Evolutionary conservation across 169 alveolate genomes (phyloP), one percentile per base, ranked within the genome.

Genomic region (Sarcocystis neurona): DNA sequence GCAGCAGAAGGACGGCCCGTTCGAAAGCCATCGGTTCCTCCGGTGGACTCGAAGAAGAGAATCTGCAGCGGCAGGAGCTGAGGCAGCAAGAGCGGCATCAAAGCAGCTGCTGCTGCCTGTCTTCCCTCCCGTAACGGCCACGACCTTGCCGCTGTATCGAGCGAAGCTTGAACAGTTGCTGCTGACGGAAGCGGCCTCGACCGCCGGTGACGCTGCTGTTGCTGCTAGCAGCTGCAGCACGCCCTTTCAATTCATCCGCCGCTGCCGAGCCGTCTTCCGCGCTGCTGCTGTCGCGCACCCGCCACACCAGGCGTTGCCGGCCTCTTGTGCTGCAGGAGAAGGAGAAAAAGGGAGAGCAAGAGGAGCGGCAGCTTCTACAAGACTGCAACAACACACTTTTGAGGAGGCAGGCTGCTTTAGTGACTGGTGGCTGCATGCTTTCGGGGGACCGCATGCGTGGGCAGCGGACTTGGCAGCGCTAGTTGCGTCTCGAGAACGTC

Each of bases 111-210:
- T 72, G 48, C 53, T 72, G 23, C 82, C 82, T 0, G 82, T 48
- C 23, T 39, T 72, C 58, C 82, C 82, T 2, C 82, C 82, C 6
- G 82, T 72, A 30, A 72, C 82, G 12, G 82, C 34, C 18, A n/a
- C 41, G 43, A 72, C 82, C 2, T 53, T 72, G 82, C 23, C 41
- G 12, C 82, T 72, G 15, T 53, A 72, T 39, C 82, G 82, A 39
- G 82, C 56, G 32, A n/a, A 56, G 34, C 56, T 72, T 8, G 53
- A 72, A 4, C 43, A n/a, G 32, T 53, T 30, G 41, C 34, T 27
- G 18, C 6, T 63, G 75, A 15, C 41, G 75, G 3, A 4, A 2
- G 12, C 41, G n/a, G 75, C 3, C 27, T 43, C 20, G 43, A 63
- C 27, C 20, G 75, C 6, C 58, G 27, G 53, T 23, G 23, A 39